Base-by-base conservation (phyloP, 2,329 filamentous ascomycete genomes). In the Neofusicoccum kwambonambiense region DNA sequence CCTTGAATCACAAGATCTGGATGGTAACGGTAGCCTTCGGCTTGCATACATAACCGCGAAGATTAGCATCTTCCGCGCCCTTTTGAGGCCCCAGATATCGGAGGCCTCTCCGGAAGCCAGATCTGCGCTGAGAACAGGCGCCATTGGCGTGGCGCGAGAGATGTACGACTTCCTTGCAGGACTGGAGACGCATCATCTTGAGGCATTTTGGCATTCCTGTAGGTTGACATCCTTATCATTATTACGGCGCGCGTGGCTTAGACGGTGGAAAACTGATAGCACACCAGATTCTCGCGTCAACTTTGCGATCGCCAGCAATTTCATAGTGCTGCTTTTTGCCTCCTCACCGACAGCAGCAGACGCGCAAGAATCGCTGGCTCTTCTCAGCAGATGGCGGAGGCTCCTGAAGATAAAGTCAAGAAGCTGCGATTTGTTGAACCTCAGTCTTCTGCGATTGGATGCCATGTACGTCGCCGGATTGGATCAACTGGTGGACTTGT, bases 31-130 rank as follows among this genome's bases (percentile, higher is more conserved):
- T 1, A 83, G 81, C 45, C 72, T 85, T 8, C 81, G 84, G 58
- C 76, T 85, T 2, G 81, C 83, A 0, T 84, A 84, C 67, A 80
- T 82, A 54, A 81, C 82, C 0, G 81, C 83, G 0, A 83, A 84
- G 64, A 82, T 84, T 61, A 79, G 82, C 47, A 76, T 85, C 2
- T 82, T 84, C 69, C 80, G 82, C 2, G 79, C 79, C 4, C 80
- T 85, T 61, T 75, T 85, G 1, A 76, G 83, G 11, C 79, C 79
- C 8, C 74, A 66, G 31, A 67, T 70, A 3, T 70, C 70, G 12
- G 71, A 74, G 52, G 65, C 69, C 9, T 73, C 69, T 58, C 67
- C 69, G 3, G 68, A 67, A 8, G 74, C 73, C 1, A 69, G 73
- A 19, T 67, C 68, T n/a, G 74, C 74, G 1, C 44, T 76, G 8